Evolutionary conservation across 2,329 filamentous ascomycete species (phyloP), one percentile per base, ranked within the genome.

Genomic region (Piedraia hortae): DNA sequence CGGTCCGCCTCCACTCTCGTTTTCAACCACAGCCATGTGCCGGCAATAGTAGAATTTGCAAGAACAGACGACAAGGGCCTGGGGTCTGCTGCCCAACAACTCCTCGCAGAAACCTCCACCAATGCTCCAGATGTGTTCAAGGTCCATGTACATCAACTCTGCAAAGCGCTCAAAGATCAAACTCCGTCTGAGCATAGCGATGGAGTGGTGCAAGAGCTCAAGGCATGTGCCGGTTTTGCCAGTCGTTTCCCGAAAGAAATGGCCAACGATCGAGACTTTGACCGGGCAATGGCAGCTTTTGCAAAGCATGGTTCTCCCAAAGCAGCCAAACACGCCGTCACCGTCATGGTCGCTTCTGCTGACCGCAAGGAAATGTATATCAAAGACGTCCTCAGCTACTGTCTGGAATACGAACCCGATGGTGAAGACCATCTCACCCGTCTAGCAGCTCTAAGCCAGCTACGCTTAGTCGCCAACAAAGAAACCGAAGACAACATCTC

Each of bases 11-110:
- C 75, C 15, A 67, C 75, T 26, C 57, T 97, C 30, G 61, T 90
- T 32, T 91, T 88, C 50, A 97, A 91, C 48, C 68, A 74, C 38
- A 93, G 82, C 41, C 80, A 97, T 41, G 66, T 97, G 10, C 66
- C 80, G 3, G 67, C 75, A 1, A 82, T 93, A 30, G 74, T 93
- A 52, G 69, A 78, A 26, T 73, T 70, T 36, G 78, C 80, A 6
- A 69, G 77, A 36, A 80, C 65, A 6, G 71, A 91, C 38, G 70
- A 80, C 37, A 64, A 72, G 21, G 69, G 67, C 1, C 54, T 91
- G 21, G 74, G 71, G 4, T 52, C 60, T 10, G 65, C 73, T 8
- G 82, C 85, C 2, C 78, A 91, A 37, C 74, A 89, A 38, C 59
- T 93, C 23, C 57, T 93, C 21, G 82, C 77, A 36, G 74, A 91